Base-by-base conservation (phyloP, 768 basidiomycete species). In the Lactarius sanguifluus region DNA sequence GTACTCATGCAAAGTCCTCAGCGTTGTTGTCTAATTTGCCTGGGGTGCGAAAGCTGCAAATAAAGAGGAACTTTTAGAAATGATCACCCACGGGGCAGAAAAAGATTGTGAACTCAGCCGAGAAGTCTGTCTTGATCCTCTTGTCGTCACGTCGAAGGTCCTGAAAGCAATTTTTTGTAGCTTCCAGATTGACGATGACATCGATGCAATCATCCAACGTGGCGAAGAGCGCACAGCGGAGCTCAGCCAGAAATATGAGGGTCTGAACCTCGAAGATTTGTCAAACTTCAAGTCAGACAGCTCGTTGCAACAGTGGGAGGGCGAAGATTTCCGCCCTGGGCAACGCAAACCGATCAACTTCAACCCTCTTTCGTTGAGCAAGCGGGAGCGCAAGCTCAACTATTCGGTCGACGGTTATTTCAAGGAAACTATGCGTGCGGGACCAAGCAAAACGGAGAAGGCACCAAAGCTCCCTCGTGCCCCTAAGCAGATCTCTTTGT, bases 41-140 rank as follows among this genome's bases (percentile, higher is more conserved):
- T 25, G 61, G 59, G 32, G 25, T 57, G 43, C 18, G 59, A n/a
- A 72, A 89, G 95, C 92, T 61, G 90, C 92, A 18, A 92, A 87
- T 76, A 98, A 98, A 79, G 97, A 98, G 57, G 97, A 98, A 65
- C 81, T 99, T 16, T 79, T 98, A 41, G 96, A 98, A 74, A 99
- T 98, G 94, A 98, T 99, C 66, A 89, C 95, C 7, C 94, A 96
- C 72, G 96, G 97, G 23, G 96, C 95, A 0, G 96, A 98, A 75
- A 75, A 91, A 94, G 77, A 98, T 99, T 64, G 95, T 98, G 76
- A 96, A 90, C 73, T 80, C 87, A 4, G 75, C 77, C 0, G 89
- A 91, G 16, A 85, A 87, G 92, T 94, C 64, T 68, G 89, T 58
- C 38, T 34, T 40, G 12, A 20, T 78, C 50, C 43, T 45, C 20